These are phyloP conservation scores for Glycine tomentella DNA, from an alignment of 306 rosid genomes.

Conservation along the genomic window DNA sequence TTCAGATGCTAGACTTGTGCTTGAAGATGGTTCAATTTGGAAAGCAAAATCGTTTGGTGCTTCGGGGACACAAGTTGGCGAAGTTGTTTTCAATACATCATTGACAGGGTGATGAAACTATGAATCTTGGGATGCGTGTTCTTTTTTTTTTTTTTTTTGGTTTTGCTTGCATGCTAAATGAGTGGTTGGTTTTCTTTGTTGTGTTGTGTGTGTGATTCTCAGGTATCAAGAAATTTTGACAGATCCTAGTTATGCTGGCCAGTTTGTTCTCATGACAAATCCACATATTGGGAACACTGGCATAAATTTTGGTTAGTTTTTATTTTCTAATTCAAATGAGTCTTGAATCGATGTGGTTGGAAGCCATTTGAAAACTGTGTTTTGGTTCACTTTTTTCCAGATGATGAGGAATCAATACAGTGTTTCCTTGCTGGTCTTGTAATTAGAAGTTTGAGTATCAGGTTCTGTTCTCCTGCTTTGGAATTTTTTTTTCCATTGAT, in stretches of 20 bases:
- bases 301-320: constrained; percentile 75
- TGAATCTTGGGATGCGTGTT: background rate
- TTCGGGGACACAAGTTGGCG: constrained; percentile 97
- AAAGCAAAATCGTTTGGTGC: constrained; percentile 93
- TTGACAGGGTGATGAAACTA: constrained; percentile 73
- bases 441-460: constrained; percentile 84
- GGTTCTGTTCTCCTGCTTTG: constrained; percentile 48
- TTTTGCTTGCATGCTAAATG: background rate
- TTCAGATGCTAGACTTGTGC: constrained; percentile 89
- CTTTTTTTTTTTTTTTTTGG: background rate
- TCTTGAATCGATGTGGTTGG: constrained; percentile 16
- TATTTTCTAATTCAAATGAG: background rate
- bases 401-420: constrained; percentile 82
- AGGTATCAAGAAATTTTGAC: constrained; percentile 98
- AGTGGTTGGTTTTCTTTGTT: constrained; percentile 19
- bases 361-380: constrained; percentile 11
- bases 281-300: constrained; percentile 98
- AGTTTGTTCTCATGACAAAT: constrained; percentile 93
- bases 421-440: constrained; percentile 93
- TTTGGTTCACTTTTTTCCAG: constrained; percentile 51
- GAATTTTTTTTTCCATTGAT: background rate
- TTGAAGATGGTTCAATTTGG: constrained; percentile 98
- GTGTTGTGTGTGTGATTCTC: constrained; percentile 29
- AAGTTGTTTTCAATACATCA: constrained; percentile 94
- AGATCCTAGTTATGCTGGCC: constrained; percentile 97